Conservation (phyloP, 1,139 yeast species). For the Candida freyschussii region DNA sequence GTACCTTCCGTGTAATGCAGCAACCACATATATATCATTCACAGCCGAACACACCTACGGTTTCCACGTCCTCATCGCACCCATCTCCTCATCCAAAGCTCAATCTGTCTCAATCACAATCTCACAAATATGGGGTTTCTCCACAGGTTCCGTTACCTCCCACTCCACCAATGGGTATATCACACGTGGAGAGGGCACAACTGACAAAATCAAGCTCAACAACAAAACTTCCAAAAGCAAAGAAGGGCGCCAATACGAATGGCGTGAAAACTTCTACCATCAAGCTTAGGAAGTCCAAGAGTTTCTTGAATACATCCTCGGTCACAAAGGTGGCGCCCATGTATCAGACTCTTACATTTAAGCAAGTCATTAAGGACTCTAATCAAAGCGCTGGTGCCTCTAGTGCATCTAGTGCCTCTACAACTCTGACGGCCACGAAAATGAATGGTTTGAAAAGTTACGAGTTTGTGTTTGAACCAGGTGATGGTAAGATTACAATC, state of each 20-base stretch:
- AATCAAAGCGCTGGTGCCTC: too few relatives aligned
- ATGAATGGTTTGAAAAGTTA: constrained; percentile 17
- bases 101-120: too few relatives aligned
- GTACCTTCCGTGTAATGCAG: too few relatives aligned
- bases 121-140: too few relatives aligned
- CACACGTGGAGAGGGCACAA: too few relatives aligned
- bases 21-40: too few relatives aligned
- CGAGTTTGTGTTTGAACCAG: constrained; percentile 24
- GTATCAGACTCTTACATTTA: constrained; percentile 23
- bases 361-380: too few relatives aligned
- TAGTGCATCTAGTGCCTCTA: too few relatives aligned
- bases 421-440: constrained; percentile 12
- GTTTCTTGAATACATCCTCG: constrained; percentile 15
- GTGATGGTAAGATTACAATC: constrained; percentile 11
- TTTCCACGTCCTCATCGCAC: constrained; percentile 3
- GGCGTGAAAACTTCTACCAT: constrained; percentile 5
- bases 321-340: constrained; percentile 10
- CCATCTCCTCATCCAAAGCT: too few relatives aligned
- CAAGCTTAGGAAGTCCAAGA: constrained; percentile 22
- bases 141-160: constrained; percentile 13
- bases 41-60: too few relatives aligned
- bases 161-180: constrained; percentile 10
- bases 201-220: constrained; percentile 22
- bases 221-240: constrained; percentile 18
- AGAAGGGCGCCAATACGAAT: constrained; percentile 15